Base-by-base conservation (phyloP, 2,329 filamentous ascomycete species). In the Metarhizium robertsii region DNA sequence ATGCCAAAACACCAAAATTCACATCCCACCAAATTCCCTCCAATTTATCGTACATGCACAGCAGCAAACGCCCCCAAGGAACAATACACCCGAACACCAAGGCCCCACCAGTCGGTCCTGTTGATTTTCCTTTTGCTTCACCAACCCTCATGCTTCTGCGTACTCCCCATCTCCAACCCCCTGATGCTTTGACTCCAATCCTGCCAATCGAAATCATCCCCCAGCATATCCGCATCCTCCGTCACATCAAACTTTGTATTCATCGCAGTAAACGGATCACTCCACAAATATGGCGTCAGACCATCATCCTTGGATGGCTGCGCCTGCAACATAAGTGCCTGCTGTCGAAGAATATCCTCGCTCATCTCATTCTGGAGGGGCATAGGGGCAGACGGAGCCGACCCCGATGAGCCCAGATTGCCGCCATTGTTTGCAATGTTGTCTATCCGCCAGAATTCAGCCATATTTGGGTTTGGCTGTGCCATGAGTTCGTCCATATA, bases 171-270 rank as follows among this genome's bases (percentile, higher is more conserved):
- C 61, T 72, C 72, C 54, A 74, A 57, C 0, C 70, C 71, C 32
- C 67, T 67, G 47, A 75, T 68, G 59, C 63, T 74, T 55, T 75
- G 70, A 55, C 72, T 73, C 73, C 76, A 79, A 55, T 73, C 72
- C 51, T 77, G 72, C 76, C 76, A 79, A 59, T 78, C 71, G 56
- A 78, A 78, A 6, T 72, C 69, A 2, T 70, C 67, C 2, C 74
- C 73, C 56, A 72, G 61, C 62, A 74, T 70, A 40, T 74, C 73
- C 47, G 69, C 61, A 29, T 73, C 70, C 6, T 59, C 46, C 30
- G 60, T 53, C 18, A 64, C 63, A 36, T 67, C 66, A 34, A 67
- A 65, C 38, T 60, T 64, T 14, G 61, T 58, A 48, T 68, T 67
- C 53, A 64, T 61, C 3, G 61, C 57, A 16, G 66, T 63, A 52